Conservation (phyloP, 768 basidiomycete species). For the Rhizopogon vinicolor region DNA sequence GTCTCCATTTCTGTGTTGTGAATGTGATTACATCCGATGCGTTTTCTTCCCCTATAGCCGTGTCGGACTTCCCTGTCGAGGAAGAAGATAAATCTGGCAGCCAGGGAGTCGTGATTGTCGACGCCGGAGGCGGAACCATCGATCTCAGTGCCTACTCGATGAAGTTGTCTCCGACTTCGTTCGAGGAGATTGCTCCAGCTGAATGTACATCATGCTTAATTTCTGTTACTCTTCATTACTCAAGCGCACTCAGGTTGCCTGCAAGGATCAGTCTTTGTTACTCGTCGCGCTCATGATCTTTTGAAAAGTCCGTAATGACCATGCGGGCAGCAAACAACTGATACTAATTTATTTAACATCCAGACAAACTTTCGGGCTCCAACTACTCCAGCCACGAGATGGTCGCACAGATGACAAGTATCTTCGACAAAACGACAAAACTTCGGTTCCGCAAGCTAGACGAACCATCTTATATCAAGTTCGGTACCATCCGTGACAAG, state of each 20-base stretch:
- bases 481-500: conserved; percentile 31
- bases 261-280: conserved; percentile 35
- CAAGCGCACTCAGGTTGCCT: conserved; percentile 24
- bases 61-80: not conserved
- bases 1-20: conserved; percentile 35
- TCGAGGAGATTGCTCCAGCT: not conserved
- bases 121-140: conserved; percentile 40
- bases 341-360: not conserved
- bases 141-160: conserved; percentile 34
- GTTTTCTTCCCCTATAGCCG: conserved; percentile 7
- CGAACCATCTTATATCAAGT: conserved; percentile 32
- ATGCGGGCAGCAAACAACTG: not conserved
- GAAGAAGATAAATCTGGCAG: conserved; percentile 18
- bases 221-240: not conserved
- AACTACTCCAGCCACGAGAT: conserved; percentile 22
- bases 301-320: conserved; percentile 19
- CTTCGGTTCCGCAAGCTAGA: conserved; percentile 32
- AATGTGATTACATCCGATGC: conserved; percentile 33
- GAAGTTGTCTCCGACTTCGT: conserved; percentile 4
- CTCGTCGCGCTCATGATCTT: conserved; percentile 20
- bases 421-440: conserved; percentile 34
- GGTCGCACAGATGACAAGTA: conserved; percentile 25
- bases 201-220: no score
- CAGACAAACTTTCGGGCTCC: conserved; percentile 27
- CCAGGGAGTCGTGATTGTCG: conserved; percentile 36